Conservation (phyloP, 1,139 yeast genomes). For the Geotrichum europaeum region DNA sequence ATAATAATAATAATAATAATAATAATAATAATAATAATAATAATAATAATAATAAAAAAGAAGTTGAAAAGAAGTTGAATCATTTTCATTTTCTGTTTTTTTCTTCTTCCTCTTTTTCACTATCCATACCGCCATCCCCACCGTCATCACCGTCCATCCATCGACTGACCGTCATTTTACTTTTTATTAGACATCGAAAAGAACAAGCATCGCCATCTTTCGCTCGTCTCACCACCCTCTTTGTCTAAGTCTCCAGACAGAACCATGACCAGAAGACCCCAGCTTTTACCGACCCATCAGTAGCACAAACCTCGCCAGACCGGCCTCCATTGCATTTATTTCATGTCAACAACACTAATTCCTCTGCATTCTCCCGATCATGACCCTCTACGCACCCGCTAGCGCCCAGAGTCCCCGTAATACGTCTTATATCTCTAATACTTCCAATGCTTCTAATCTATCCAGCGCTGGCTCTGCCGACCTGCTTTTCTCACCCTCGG, state of each 20-base stretch:
- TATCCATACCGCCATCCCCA: too few relatives aligned
- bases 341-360: neutral
- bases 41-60: too few relatives aligned
- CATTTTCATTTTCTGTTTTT: too few relatives aligned
- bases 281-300: neutral
- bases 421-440: neutral
- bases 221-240: neutral
- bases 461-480: neutral
- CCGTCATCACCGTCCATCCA: too few relatives aligned
- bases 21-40: too few relatives aligned
- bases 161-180: too few relatives aligned
- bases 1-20: too few relatives aligned
- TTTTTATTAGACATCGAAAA: too few relatives aligned
- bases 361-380: neutral
- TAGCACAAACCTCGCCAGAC: neutral
- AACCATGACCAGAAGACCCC: neutral
- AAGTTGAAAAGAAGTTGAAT: too few relatives aligned
- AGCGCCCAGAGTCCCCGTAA: neutral
- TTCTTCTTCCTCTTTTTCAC: too few relatives aligned
- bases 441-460: neutral
- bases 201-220: neutral
- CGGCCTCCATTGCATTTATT: neutral
- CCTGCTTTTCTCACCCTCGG: neutral
- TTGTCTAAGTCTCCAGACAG: neutral
- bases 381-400: neutral